A percentile compares a stretch with the other conserved stretches of the same genome.
These are phyloP conservation scores for Gossypium gossypioides DNA, from an alignment of 441 rosid species.

Conservation along the genomic window DNA sequence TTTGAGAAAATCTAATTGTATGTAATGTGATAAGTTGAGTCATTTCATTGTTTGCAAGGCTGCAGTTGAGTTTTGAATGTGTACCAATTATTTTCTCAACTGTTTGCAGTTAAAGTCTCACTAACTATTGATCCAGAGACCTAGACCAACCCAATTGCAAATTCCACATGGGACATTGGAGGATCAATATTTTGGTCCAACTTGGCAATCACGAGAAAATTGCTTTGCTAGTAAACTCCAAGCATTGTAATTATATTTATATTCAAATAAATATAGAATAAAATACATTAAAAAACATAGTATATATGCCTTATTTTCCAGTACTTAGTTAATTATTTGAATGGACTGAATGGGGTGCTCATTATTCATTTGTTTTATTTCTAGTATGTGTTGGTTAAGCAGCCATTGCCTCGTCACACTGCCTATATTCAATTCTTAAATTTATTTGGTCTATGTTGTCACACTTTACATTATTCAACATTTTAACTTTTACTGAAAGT, in stretches of 20 bases:
- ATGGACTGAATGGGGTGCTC: background rate
- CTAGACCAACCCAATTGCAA: background rate
- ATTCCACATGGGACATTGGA: background rate
- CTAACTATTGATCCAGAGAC: background rate
- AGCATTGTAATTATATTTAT: too few relatives aligned
- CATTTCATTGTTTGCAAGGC: background rate
- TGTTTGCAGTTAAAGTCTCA: too few relatives aligned
- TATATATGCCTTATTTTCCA: too few relatives aligned
- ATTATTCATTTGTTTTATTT: too few relatives aligned
- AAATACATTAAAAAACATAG: too few relatives aligned
- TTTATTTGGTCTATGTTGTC: background rate
- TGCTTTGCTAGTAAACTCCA: background rate
- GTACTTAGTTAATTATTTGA: too few relatives aligned
- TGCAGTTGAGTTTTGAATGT: background rate
- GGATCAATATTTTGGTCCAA: background rate
- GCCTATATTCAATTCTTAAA: background rate
- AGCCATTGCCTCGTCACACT: background rate
- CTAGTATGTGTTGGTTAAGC: background rate
- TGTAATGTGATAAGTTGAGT: background rate
- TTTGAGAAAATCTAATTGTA: background rate
- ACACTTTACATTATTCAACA: background rate
- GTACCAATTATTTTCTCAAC: too few relatives aligned
- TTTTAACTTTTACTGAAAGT: background rate
- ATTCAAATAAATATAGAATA: too few relatives aligned
- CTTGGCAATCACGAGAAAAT: background rate